Conservation (phyloP, 257 asterid species). For the Capsicum pubescens region DNA sequence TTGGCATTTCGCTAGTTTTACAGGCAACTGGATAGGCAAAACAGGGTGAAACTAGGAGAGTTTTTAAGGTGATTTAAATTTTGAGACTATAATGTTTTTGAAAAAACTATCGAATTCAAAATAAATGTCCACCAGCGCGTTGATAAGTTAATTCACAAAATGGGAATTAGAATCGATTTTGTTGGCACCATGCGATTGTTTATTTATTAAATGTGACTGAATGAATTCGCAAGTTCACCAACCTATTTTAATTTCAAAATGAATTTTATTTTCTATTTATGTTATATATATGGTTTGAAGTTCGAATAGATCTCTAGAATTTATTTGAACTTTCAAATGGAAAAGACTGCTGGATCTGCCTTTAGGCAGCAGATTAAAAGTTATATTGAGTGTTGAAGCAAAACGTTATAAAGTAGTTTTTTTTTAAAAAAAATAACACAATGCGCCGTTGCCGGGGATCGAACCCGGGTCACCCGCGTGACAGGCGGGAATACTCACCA, state of each 20-base stretch:
- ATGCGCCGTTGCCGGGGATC: constrained; percentile 68
- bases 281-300: too few species aligned
- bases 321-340: too few species aligned
- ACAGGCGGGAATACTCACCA: constrained; percentile 71
- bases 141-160: too few species aligned
- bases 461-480: constrained; percentile 74
- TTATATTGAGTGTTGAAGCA: not conserved
- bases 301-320: not conserved
- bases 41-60: not conserved
- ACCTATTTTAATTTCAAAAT: too few species aligned
- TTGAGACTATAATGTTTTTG: not conserved
- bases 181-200: too few species aligned
- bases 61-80: not conserved
- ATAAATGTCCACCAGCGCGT: too few species aligned
- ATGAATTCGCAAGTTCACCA: too few species aligned
- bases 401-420: not conserved
- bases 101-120: too few species aligned
- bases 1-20: not conserved
- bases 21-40: not conserved
- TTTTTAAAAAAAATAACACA: not conserved
- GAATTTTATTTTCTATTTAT: too few species aligned
- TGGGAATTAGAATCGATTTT: too few species aligned
- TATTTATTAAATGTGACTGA: too few species aligned
- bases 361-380: not conserved
- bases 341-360: too few species aligned